Percentiles rank a stretch among this genome's conserved stretches.
Evolutionary conservation across 2,329 filamentous ascomycete species (phyloP).

Genomic region (Chaetomium sp.): DNA sequence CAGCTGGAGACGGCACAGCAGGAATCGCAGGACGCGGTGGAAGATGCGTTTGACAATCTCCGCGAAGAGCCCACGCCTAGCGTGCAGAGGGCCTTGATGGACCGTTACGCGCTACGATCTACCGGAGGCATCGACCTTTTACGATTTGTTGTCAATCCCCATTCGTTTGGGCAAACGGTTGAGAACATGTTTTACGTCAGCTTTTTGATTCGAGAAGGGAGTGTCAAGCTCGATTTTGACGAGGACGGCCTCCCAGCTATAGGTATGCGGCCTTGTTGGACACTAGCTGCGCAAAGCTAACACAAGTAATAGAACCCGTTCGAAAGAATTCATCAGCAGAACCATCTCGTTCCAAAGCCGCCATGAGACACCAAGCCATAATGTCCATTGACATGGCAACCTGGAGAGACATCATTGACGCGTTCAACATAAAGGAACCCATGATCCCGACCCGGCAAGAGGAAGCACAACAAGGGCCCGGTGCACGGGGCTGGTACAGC

Average conservation of each 20-base stretch:
- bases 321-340: slow-evolving; percentile 49
- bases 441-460: slow-evolving; percentile 84
- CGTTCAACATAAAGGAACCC: slow-evolving; percentile 73
- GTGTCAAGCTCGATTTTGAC: slow-evolving; percentile 73
- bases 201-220: slow-evolving; percentile 88
- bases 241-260: slow-evolving; percentile 75
- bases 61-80: slow-evolving; percentile 52
- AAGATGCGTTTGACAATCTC: slow-evolving; percentile 42
- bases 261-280: slow-evolving; percentile 57
- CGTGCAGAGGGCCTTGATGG: slow-evolving; percentile 58
- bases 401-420: slow-evolving; percentile 77
- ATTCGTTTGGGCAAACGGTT: slow-evolving; percentile 89
- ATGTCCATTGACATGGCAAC: slow-evolving; percentile 83
- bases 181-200: slow-evolving; percentile 97
- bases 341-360: slow-evolving; percentile 45
- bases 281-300: slow-evolving; percentile 40
- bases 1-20: slow-evolving; percentile 57
- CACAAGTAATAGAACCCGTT: slow-evolving; percentile 44
- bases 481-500: slow-evolving; percentile 67
- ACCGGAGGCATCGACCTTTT: slow-evolving; percentile 77
- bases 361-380: slow-evolving; percentile 79
- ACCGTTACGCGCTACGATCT: slow-evolving; percentile 64
- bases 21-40: slow-evolving; percentile 50
- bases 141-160: slow-evolving; percentile 86
- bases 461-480: slow-evolving; percentile 52